phyloP scores from a whole-genome alignment of 106 monocot genomes.

The Acorus gramineus region DNA sequence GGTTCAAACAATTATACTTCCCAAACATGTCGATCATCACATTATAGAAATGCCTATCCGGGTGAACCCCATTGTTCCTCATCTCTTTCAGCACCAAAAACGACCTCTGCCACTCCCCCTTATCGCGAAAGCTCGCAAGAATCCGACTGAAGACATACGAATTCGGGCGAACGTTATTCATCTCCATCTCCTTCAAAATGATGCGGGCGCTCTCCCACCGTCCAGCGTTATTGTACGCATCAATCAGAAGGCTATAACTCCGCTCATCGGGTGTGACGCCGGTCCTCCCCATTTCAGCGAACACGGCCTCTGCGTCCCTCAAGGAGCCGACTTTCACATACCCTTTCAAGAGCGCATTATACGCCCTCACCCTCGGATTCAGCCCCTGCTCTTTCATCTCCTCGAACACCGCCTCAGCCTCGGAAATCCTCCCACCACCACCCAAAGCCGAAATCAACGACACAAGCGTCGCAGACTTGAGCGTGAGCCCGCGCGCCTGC shows the following conservation, averaged over 20 bases:
- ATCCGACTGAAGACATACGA: constrained; percentile 83
- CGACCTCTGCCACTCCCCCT: constrained; percentile 84
- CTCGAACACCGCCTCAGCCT: constrained; percentile 75
- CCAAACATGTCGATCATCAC: constrained; percentile 94
- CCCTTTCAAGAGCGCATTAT: constrained; percentile 85
- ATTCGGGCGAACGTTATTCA: constrained; percentile 44
- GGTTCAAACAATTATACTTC: constrained; percentile 66
- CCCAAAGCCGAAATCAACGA: constrained; percentile 47
- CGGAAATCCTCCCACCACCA: constrained; percentile 31
- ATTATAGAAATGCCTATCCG: constrained; percentile 89
- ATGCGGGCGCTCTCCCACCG: constrained; percentile 77
- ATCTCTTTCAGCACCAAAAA: constrained; percentile 80
- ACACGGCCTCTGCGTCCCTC: constrained; percentile 57
- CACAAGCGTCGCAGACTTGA: constrained; percentile 31
- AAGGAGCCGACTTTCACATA: constrained; percentile 58
- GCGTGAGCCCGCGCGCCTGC: constrained; percentile 67
- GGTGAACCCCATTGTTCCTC: constrained; percentile 52
- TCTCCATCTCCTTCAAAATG: constrained; percentile 89
- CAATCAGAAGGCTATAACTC: constrained; percentile 77
- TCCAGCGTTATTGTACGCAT: constrained; percentile 71
- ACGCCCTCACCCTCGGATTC: constrained; percentile 48
- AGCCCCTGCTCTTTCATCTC: constrained; percentile 53
- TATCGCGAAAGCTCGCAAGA: constrained; percentile 66
- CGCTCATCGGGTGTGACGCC: constrained; percentile 61
- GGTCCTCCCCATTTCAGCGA: constrained; percentile 59